phyloP scores from a whole-genome alignment of 371 early-diverging fungal species.

The Mucor ambiguus region DNA sequence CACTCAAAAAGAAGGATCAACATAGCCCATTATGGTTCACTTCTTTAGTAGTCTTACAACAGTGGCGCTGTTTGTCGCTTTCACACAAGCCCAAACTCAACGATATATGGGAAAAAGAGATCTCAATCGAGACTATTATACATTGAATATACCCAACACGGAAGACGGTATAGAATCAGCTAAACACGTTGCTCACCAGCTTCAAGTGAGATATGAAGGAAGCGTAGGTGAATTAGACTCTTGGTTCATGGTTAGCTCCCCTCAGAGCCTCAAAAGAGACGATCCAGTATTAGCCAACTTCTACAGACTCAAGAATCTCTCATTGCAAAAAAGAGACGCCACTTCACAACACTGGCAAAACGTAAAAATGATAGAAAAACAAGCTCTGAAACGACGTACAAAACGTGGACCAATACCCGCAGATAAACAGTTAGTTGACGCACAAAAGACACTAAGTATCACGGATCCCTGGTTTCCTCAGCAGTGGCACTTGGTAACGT shows the following conservation, averaged over 20 bases:
- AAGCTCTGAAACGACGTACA: slow-evolving; percentile 32
- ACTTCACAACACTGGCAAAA: slow-evolving; percentile 18
- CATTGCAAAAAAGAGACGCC: slow-evolving; percentile 18
- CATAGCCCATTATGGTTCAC: neutral
- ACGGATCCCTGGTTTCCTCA: slow-evolving; percentile 78
- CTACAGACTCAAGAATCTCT: slow-evolving; percentile 10
- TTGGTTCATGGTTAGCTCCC: slow-evolving; percentile 64
- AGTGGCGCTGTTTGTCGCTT: neutral
- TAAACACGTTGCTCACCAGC: slow-evolving; percentile 37
- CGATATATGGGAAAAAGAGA: slow-evolving; percentile 28
- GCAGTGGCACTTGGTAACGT: slow-evolving; percentile 85
- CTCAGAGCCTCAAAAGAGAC: slow-evolving; percentile 18
- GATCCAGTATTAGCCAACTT: slow-evolving; percentile 19
- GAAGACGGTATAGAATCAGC: slow-evolving; percentile 28
- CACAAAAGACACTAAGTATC: slow-evolving; percentile 42
- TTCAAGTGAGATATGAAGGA: slow-evolving; percentile 61
- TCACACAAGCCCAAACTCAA: slow-evolving; percentile 1
- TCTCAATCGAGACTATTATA: slow-evolving; percentile 48
- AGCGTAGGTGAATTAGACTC: slow-evolving; percentile 68
- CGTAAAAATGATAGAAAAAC: slow-evolving; percentile 33
- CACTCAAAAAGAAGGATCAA: neutral
- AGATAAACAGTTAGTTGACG: slow-evolving; percentile 15
- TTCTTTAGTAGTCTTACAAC: neutral
- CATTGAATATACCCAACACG: slow-evolving; percentile 46
- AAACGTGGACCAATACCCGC: slow-evolving; percentile 40